Evolutionary conservation across 805 yeast genomes (phyloP).

Genomic region (Pichia deserticola): DNA sequence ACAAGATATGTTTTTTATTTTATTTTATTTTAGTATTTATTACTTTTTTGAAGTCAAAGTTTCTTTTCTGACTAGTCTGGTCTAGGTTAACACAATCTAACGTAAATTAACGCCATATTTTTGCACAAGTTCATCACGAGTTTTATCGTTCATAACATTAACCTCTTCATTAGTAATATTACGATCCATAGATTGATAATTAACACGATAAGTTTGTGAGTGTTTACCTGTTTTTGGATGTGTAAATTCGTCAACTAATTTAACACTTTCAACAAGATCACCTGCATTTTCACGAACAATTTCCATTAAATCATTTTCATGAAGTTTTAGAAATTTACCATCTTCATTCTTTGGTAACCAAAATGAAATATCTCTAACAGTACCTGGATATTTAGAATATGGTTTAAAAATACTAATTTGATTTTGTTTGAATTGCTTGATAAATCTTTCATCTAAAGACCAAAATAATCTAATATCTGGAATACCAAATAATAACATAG

Average conservation of each 20-base stretch:
- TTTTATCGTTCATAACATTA: conserved; percentile 60
- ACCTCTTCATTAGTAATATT: conserved; percentile 81
- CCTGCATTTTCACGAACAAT: conserved; percentile 78
- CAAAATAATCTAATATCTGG: conserved; percentile 94
- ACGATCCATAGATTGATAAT: conserved; percentile 94
- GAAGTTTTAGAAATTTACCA: conserved; percentile 32
- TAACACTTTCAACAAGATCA: conserved; percentile 82
- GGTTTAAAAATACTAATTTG: conserved; percentile 70
- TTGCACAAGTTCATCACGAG: conserved; percentile 48
- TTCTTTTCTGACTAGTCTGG: too few species aligned
- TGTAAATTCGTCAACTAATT: conserved; percentile 68
- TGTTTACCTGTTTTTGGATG: conserved; percentile 75
- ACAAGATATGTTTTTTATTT: too few species aligned
- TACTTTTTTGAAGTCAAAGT: too few species aligned
- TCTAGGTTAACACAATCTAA: conserved; percentile 1
- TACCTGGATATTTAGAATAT: conserved; percentile 85
- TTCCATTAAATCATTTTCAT: conserved; percentile 92
- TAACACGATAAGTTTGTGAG: conserved; percentile 83
- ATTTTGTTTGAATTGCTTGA: conserved; percentile 60
- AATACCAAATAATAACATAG: conserved; percentile 90
- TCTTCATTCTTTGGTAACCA: conserved; percentile 55
- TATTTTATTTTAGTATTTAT: too few species aligned
- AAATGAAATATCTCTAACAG: conserved; percentile 82
- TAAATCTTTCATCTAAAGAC: conserved; percentile 76
- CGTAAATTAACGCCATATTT: conserved; percentile 52